Base-by-base conservation (phyloP, 1,139 yeast species). In the Yamadazyma conglobata region DNA sequence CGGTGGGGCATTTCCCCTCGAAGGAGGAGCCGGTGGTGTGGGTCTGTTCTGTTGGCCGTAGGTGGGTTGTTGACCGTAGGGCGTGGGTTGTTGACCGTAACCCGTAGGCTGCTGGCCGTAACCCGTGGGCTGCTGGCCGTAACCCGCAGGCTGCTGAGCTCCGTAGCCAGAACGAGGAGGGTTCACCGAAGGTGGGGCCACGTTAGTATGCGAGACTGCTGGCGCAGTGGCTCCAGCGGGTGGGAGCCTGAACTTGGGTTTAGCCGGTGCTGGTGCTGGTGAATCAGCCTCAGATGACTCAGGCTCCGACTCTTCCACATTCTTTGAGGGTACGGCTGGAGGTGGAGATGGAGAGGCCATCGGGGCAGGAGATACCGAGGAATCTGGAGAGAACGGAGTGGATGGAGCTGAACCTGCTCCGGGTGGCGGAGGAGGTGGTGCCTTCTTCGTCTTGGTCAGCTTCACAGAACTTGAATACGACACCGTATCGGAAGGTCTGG, bases 391-490 rank as follows among this genome's bases (percentile, higher is more conserved):
- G 5, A 21, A 15, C 5, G 23, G 9, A 4, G 11, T 10, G 4
- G 36, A 26, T 17, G 44, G 17, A 25, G 50, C 23, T 25, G 52
- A 39, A 19, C 41, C 40, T 10, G 52, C 40, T 6, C 43, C 33
- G 4, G 72, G 71, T 0, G 73, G 71, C 3, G 72, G 73, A 2
- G 74, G 73, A 1, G 72, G 73, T 1, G 73, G 70, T 1, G 72
- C 69, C 44, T 62, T 64, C 35, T 64, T 65, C 12, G 38, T 39
- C 35, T 53, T 58, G 8, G 43, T 30, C 21, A 30, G 15, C 28
- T 40, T 15, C 22, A 19, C 10, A 24, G 12, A 14, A 17, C 25
- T 3, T 17, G 27, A 14, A 11, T 12, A 6, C 15, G 14, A 4
- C 6, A 22, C 20, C 10, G 24, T 22, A 18, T 20, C 21, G 3